Base-by-base conservation (phyloP, 2,329 filamentous ascomycete genomes). In the Hysterium pulicare region DNA sequence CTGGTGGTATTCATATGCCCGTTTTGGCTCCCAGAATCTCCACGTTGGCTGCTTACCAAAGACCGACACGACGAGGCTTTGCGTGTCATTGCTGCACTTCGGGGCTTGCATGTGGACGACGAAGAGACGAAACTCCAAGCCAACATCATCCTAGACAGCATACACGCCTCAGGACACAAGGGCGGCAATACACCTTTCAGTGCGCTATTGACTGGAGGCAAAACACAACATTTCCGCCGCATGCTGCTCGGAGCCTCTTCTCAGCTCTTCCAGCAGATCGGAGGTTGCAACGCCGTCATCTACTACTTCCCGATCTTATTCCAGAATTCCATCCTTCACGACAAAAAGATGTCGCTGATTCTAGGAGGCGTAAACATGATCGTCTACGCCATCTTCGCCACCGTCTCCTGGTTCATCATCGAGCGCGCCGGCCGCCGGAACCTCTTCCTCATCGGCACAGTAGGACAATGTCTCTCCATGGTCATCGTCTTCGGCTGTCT, bases 141-240 rank as follows among this genome's bases (percentile, higher is more conserved):
- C 53, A 77, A 83, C 40, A 80, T 85, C 1, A 82, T 86, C n/a
- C 67, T 81, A n/a, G 84, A 90, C 54, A 64, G 63, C 42, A 69
- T 72, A 44, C 61, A 61, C 10, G 66, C 64, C 4, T 66, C 68
- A 15, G 68, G 69, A 22, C 66, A 67, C 55, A 57, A 64, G 26
- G 65, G 66, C 9, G 66, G 69, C 30, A 63, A 61, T 46, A 70
- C 64, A 6, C 66, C 66, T 1, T 66, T 76, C 58, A 77, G 73
- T 49, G 74, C 77, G 1, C 70, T 84, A 2, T 73, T 83, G 54
- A 82, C 79, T 1, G 72, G 74, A 37, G 81, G 81, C 47, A 82
- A 80, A 66, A 83, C 79, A 0, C 81, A 85, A 63, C 80, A 84
- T 55, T 77, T 83, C 66, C 76, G 81, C 6, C 74, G 82, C 24